A percentile compares a stretch with the other conserved stretches of the same genome.
Evolutionary conservation across 78 protist species (phyloP).

Genomic region (Dictyostelium intermedium): DNA sequence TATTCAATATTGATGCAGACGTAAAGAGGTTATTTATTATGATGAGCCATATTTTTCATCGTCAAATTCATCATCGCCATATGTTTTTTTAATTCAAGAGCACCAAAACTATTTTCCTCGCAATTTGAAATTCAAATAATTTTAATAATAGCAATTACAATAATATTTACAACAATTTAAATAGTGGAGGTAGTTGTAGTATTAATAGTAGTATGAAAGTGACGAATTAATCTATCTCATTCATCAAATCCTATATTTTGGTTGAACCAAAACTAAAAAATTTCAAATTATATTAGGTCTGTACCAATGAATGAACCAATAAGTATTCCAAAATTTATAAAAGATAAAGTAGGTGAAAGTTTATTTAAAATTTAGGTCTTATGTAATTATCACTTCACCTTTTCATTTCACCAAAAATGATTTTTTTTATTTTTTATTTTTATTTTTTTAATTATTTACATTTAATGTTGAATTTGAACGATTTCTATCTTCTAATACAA

Average conservation of each 20-base stretch:
- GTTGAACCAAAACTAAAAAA: too few species aligned
- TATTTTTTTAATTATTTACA: neutral
- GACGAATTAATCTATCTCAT: too few species aligned
- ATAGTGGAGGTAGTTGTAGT: slow-evolving; percentile 2
- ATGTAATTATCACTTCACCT: too few species aligned
- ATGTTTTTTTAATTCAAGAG: neutral
- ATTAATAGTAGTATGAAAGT: slow-evolving; percentile 15
- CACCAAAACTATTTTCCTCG: neutral
- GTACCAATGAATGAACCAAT: too few species aligned
- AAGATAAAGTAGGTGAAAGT: too few species aligned
- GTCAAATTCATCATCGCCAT: slow-evolving; percentile 20
- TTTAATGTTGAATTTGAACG: neutral
- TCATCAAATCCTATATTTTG: too few species aligned
- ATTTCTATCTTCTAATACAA: neutral
- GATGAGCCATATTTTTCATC: slow-evolving; percentile 19
- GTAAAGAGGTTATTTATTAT: neutral
- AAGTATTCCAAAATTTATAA: too few species aligned
- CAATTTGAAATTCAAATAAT: neutral
- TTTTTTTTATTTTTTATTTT: too few species aligned
- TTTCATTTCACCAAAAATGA: too few species aligned
- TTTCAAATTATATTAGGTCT: too few species aligned
- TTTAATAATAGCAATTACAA: neutral
- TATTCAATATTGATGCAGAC: neutral
- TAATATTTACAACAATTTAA: neutral
- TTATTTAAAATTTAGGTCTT: too few species aligned